A percentile compares a stretch with the other conserved stretches of the same genome.
phyloP scores from a whole-genome alignment of 1,284 basidiomycete species.

The Ceratobasidium sp. region DNA sequence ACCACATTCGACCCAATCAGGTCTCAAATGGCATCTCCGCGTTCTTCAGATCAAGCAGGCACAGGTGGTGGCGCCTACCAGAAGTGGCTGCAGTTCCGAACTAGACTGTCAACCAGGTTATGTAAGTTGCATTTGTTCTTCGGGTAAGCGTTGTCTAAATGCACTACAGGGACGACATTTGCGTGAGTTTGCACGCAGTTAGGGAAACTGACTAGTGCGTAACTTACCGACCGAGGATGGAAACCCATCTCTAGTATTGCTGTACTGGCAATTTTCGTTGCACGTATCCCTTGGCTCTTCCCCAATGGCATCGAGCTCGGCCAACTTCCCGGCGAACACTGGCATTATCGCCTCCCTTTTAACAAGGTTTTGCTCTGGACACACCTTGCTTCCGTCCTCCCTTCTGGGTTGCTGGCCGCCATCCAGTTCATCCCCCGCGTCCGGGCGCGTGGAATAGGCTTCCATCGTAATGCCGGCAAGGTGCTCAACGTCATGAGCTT shows the following conservation, averaged over 20 bases:
- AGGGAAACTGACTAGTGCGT: background rate
- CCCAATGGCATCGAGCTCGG: background rate
- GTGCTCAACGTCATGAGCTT: background rate
- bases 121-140: background rate
- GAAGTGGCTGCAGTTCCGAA: background rate
- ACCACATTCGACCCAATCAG: background rate
- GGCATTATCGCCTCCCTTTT: background rate
- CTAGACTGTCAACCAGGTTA: background rate
- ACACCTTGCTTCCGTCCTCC: background rate
- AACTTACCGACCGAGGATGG: background rate
- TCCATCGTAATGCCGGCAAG: constrained; percentile 1
- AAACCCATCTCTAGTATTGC: background rate
- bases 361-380: background rate
- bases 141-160: background rate
- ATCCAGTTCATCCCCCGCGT: constrained; percentile 4
- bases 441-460: background rate
- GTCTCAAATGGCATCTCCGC: background rate
- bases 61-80: background rate
- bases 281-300: background rate
- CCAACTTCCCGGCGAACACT: background rate
- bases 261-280: background rate
- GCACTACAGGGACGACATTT: background rate
- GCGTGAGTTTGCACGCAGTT: background rate
- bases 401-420: background rate
- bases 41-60: background rate